Percentiles rank a stretch among this genome's conserved stretches.
Conservation (phyloP, 2,329 filamentous ascomycete species). For the Penicillium sp. region DNA sequence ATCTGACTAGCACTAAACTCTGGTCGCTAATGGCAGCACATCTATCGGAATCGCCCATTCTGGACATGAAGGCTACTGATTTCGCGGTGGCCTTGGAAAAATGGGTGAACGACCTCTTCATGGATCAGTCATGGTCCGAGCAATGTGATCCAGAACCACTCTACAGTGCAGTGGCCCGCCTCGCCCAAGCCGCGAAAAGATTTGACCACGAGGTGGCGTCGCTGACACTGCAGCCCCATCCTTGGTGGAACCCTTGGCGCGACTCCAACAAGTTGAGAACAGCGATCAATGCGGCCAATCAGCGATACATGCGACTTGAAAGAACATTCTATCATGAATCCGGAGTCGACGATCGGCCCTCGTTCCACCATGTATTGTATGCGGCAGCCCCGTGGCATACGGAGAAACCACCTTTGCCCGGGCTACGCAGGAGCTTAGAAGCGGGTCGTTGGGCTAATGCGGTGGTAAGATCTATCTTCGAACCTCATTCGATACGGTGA, state of each 20-base stretch:
- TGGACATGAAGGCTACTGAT: slow-evolving; percentile 56
- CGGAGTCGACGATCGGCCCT: background rate
- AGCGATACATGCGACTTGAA: background rate
- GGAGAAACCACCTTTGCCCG: background rate
- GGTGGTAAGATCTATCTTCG: background rate
- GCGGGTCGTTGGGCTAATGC: background rate
- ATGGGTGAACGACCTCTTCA: background rate
- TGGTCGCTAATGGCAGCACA: slow-evolving; percentile 58
- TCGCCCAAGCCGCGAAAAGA: background rate
- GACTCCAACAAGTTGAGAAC: background rate
- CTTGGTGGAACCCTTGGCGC: background rate
- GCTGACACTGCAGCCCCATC: background rate
- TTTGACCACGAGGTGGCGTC: background rate
- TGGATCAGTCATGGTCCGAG: background rate
- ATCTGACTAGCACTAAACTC: slow-evolving; percentile 61
- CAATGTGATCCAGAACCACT: background rate
- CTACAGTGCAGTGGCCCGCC: background rate
- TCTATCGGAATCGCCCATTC: slow-evolving; percentile 56
- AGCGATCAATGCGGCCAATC: background rate
- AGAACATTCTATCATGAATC: background rate
- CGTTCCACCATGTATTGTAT: background rate
- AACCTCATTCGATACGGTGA: background rate
- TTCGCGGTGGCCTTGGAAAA: background rate
- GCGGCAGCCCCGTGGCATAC: background rate
- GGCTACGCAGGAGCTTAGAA: background rate